These are phyloP conservation scores for Suhomyces sp. DNA, from an alignment of 805 yeast species.

Conservation along the genomic window DNA sequence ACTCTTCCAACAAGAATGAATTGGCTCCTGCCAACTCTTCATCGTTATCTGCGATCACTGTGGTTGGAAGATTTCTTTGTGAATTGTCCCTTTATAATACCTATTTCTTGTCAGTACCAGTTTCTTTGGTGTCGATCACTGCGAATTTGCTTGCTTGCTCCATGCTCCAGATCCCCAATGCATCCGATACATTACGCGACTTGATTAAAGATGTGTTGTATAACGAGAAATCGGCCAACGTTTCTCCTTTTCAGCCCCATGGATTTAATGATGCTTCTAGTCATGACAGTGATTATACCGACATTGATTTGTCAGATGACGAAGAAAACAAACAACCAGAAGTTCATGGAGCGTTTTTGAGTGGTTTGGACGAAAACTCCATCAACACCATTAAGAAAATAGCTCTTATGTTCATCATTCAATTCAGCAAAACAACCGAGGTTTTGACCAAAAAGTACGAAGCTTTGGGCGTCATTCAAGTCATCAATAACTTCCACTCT, in stretches of 20 bases:
- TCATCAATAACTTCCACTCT: constrained; percentile 30
- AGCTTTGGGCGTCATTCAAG: constrained; percentile 52
- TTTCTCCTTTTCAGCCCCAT: neutral
- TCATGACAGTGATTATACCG: constrained; percentile 9
- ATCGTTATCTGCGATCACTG: constrained; percentile 51
- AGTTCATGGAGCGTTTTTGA: constrained; percentile 46
- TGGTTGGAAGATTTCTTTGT: constrained; percentile 52
- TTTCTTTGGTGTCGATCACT: constrained; percentile 47
- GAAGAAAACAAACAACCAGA: constrained; percentile 43
- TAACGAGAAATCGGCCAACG: constrained; percentile 1
- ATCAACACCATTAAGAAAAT: constrained; percentile 39
- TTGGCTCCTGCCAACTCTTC: constrained; percentile 15
- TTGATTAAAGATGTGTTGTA: constrained; percentile 12
- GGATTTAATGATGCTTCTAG: neutral
- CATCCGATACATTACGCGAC: constrained; percentile 31
- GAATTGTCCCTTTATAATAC: constrained; percentile 53
- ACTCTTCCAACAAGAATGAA: constrained; percentile 8
- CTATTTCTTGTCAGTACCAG: constrained; percentile 43
- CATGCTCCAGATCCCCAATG: constrained; percentile 48
- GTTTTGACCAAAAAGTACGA: constrained; percentile 51
- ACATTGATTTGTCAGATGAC: constrained; percentile 21
- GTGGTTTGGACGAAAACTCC: constrained; percentile 45
- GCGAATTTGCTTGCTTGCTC: constrained; percentile 54
- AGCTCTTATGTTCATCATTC: constrained; percentile 42
- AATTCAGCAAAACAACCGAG: constrained; percentile 47